These are phyloP conservation scores for Nicotiana benthamiana DNA, from an alignment of 257 asterid species.

Conservation along the genomic window DNA sequence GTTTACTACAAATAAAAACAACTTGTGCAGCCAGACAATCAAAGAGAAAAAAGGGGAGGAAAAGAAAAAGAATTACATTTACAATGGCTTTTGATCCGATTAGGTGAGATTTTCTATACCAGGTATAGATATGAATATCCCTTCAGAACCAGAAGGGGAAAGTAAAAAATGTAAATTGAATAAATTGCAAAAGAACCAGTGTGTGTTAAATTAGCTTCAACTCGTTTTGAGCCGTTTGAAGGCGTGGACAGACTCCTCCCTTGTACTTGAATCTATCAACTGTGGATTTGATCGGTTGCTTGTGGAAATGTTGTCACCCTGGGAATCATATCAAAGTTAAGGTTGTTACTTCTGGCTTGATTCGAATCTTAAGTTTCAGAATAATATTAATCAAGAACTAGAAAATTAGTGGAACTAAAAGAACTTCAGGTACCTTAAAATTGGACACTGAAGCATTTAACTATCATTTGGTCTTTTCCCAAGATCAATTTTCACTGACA, in stretches of 20 bases:
- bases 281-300: slow-evolving; percentile 29
- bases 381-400: background rate
- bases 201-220: slow-evolving; percentile 40
- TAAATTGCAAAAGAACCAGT: slow-evolving; percentile 10
- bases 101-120: slow-evolving; percentile 22
- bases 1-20: slow-evolving; percentile 22
- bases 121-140: slow-evolving; percentile 13
- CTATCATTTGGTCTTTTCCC: slow-evolving; percentile 50
- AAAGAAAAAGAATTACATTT: slow-evolving; percentile 36
- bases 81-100: slow-evolving; percentile 40
- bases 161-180: slow-evolving; percentile 13
- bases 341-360: background rate
- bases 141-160: slow-evolving; percentile 20
- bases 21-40: slow-evolving; percentile 36
- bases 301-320: slow-evolving; percentile 34
- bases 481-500: slow-evolving; percentile 83
- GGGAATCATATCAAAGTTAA: background rate
- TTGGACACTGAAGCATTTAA: slow-evolving; percentile 40
- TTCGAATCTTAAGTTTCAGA: background rate
- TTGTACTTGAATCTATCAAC: slow-evolving; percentile 29
- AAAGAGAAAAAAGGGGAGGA: slow-evolving; percentile 6
- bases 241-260: slow-evolving; percentile 47
- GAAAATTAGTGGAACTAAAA: background rate
- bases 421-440: slow-evolving; percentile 41
- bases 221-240: slow-evolving; percentile 63